phyloP scores from a whole-genome alignment of 805 yeast genomes.

The Saturnispora besseyi region DNA sequence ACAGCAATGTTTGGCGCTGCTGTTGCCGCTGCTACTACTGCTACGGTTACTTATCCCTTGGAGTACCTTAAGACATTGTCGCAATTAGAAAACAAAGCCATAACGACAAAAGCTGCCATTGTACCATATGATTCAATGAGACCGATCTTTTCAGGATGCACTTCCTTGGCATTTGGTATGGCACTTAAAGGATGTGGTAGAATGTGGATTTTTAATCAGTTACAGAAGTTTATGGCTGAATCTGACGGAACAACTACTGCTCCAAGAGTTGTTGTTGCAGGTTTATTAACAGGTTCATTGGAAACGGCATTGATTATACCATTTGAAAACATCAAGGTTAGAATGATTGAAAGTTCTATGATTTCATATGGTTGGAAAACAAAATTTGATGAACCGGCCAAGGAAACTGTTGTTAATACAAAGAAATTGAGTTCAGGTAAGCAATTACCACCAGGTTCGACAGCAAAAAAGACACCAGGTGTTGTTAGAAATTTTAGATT shows the following conservation, averaged over 20 bases:
- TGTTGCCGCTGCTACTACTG: conserved; percentile 53
- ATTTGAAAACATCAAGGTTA: conserved; percentile 76
- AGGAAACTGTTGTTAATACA: neutral
- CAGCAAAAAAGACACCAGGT: neutral
- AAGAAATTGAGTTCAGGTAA: conserved; percentile 6
- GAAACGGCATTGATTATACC: conserved; percentile 85
- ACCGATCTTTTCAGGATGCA: conserved; percentile 49
- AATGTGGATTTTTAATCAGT: conserved; percentile 65
- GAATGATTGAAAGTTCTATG: conserved; percentile 65
- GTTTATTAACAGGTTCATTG: conserved; percentile 68
- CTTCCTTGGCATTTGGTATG: conserved; percentile 68
- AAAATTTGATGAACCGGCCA: conserved; percentile 12
- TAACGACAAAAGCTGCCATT: conserved; percentile 23
- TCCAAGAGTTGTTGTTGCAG: conserved; percentile 77
- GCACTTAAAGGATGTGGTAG: conserved; percentile 66
- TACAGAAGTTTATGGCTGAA: conserved; percentile 58
- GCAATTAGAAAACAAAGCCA: conserved; percentile 43
- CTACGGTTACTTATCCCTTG: conserved; percentile 60
- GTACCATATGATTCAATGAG: conserved; percentile 27
- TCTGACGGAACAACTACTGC: conserved; percentile 58
- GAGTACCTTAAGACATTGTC: conserved; percentile 59
- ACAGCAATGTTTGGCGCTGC: conserved; percentile 55
- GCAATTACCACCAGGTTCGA: conserved; percentile 8
- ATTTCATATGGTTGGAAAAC: conserved; percentile 22
- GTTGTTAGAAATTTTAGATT: conserved; percentile 6